Evolutionary conservation across 768 basidiomycete genomes (phyloP).

Genomic region (Cubamyces lactineus): DNA sequence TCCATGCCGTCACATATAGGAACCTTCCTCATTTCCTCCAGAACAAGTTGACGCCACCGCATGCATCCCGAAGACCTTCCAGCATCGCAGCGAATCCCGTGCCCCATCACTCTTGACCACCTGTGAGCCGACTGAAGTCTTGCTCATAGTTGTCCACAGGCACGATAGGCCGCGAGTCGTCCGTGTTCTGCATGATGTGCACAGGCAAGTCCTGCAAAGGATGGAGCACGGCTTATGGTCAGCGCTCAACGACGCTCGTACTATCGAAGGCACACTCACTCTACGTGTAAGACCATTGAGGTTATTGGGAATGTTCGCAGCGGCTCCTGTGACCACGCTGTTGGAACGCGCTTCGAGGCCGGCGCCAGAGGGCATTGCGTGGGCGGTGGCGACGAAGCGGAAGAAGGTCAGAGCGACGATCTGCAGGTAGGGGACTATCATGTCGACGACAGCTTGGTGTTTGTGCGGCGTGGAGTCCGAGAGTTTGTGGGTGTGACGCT

Average conservation of each 20-base stretch:
- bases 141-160: constrained; percentile 6
- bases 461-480: neutral
- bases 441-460: neutral
- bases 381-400: constrained; percentile 8
- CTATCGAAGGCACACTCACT: neutral
- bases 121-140: neutral
- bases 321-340: neutral
- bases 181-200: constrained; percentile 13
- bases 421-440: constrained; percentile 11
- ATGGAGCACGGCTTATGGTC: neutral
- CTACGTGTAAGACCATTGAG: neutral
- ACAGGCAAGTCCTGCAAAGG: neutral
- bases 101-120: neutral
- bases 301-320: neutral
- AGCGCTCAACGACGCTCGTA: neutral
- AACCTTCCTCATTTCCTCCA: neutral
- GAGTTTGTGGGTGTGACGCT: neutral
- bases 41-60: neutral
- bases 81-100: neutral
- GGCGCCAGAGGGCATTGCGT: neutral
- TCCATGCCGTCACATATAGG: neutral
- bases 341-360: neutral
- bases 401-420: constrained; percentile 8
- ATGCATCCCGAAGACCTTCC: too few species aligned
- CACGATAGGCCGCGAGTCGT: constrained; percentile 2